These are phyloP conservation scores for Bretziella fagacearum DNA, from an alignment of 2,329 filamentous ascomycete genomes.

Conservation along the genomic window DNA sequence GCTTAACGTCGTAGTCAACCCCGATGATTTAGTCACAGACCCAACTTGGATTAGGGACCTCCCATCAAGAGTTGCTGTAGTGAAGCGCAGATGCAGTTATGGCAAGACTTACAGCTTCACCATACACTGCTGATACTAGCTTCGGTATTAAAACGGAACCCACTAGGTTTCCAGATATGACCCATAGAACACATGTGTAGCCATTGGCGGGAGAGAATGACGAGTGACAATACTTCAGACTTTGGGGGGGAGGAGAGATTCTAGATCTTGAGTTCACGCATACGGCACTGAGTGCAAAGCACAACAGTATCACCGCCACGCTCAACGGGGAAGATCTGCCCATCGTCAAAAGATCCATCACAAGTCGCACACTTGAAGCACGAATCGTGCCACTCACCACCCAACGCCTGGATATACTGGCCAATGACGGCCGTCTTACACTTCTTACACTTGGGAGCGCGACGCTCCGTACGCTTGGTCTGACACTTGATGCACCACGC, in stretches of 20 bases:
- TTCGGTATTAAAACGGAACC: neutral
- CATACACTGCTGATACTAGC: neutral
- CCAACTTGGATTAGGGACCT: neutral
- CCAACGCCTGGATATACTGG: slow-evolving; percentile 75
- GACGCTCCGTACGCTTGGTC: slow-evolving; percentile 76
- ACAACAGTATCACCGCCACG: slow-evolving; percentile 32
- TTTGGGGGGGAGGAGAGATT: too few species aligned
- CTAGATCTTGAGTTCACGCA: slow-evolving; percentile 40
- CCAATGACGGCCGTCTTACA: slow-evolving; percentile 77
- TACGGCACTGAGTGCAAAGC: slow-evolving; percentile 44
- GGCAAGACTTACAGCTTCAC: neutral
- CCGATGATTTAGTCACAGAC: neutral
- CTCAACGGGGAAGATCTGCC: slow-evolving; percentile 46
- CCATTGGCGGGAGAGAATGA: too few species aligned
- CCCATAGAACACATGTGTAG: too few species aligned
- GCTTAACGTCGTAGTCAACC: slow-evolving; percentile 4
- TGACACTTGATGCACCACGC: slow-evolving; percentile 94
- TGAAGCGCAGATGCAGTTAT: neutral
- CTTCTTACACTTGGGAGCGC: slow-evolving; percentile 71
- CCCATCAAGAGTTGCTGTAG: slow-evolving; percentile 1
- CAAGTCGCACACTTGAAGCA: slow-evolving; percentile 71
- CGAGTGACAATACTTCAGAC: too few species aligned
- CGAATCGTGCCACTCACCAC: slow-evolving; percentile 79
- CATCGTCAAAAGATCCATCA: slow-evolving; percentile 43
- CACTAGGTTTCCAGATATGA: too few species aligned